These are phyloP conservation scores for Asterochloris erici DNA, from an alignment of 139 green algal genomes.

Conservation along the genomic window DNA sequence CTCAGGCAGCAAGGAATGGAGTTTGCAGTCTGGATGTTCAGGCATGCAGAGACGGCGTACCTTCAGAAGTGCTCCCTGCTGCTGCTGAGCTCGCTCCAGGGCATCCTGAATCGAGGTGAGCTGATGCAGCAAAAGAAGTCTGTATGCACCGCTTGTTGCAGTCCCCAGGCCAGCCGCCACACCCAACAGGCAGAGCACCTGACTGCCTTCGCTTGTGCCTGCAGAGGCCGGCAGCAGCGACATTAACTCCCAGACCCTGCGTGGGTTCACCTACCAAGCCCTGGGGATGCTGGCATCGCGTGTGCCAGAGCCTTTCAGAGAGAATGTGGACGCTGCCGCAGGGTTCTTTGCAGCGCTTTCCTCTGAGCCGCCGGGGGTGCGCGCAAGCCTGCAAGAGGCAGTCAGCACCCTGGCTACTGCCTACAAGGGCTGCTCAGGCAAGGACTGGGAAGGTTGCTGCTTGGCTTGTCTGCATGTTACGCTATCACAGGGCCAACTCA, in stretches of 20 bases:
- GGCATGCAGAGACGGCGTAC: constrained; percentile 59
- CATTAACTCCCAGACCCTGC: constrained; percentile 45
- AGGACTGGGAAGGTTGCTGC: background rate
- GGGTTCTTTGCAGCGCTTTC: constrained; percentile 58
- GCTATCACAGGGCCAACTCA: background rate
- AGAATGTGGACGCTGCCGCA: constrained; percentile 45
- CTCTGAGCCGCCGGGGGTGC: constrained; percentile 56
- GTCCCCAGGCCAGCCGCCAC: background rate
- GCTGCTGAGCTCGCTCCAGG: constrained; percentile 46
- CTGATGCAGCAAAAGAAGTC: too few relatives aligned
- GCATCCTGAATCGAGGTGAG: constrained; percentile 41
- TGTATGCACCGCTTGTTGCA: background rate
- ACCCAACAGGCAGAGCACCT: background rate
- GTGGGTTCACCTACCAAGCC: constrained; percentile 80
- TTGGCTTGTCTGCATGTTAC: background rate
- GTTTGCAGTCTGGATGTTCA: constrained; percentile 84
- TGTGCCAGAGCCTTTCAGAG: constrained; percentile 43
- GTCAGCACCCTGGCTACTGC: constrained; percentile 49
- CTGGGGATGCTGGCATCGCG: constrained; percentile 65
- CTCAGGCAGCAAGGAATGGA: constrained; percentile 79
- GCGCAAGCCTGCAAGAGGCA: constrained; percentile 68
- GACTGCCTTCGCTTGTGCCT: background rate
- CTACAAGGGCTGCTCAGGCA: constrained; percentile 41
- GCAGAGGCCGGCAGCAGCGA: constrained; percentile 20
- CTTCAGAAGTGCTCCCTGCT: constrained; percentile 57